Base-by-base conservation (phyloP, 768 basidiomycete species). In the Epithele typhae region DNA sequence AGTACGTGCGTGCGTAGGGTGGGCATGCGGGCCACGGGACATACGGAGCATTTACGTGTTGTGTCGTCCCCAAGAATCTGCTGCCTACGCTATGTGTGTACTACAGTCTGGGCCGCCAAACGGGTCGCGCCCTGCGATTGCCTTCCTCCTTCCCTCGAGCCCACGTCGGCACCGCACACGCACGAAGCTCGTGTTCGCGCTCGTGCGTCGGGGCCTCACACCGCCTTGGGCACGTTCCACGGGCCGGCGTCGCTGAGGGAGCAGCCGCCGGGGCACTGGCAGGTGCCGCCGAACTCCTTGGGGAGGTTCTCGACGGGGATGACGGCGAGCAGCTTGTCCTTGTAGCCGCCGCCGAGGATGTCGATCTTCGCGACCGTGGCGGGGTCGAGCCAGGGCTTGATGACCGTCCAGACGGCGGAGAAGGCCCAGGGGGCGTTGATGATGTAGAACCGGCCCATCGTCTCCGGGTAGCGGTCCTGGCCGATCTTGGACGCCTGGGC, bases 391-490 rank as follows among this genome's bases (percentile, higher is more conserved):
- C 91, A 98, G 3, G 81, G 82, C 72, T 91, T 95, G 72, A 98
- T 79, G 54, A 93, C 63, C 17, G 71, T 62, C 94, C 94, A 99
- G 18, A 95, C 87, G 32, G 85, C 78, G 41, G 79, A 78, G 73
- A 99, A 99, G 42, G 82, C 76, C 83, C 87, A 97, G 0, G 95
- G 95, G 0, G 92, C 89, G 61, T 98, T 97, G 77, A 96, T 88
- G 76, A 98, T 93, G 75, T 90, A 99, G 74, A 99, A 97, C 64
- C 89, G 91, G 72, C 95, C 95, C 95, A 97, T 92, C 55, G 76
- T 81, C 66, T 95, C 91, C 1, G 92, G 90, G 66, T 93, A 98
- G 55, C 87, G 76, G 71, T 96, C 79, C 66, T 96, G 93, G 10
- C 91, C 90, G 65, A 99, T 84, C 22, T 64, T 61, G 0, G 86